These are phyloP conservation scores for Aspergillus sp. DNA, from an alignment of 2,329 filamentous ascomycete species.

Conservation along the genomic window DNA sequence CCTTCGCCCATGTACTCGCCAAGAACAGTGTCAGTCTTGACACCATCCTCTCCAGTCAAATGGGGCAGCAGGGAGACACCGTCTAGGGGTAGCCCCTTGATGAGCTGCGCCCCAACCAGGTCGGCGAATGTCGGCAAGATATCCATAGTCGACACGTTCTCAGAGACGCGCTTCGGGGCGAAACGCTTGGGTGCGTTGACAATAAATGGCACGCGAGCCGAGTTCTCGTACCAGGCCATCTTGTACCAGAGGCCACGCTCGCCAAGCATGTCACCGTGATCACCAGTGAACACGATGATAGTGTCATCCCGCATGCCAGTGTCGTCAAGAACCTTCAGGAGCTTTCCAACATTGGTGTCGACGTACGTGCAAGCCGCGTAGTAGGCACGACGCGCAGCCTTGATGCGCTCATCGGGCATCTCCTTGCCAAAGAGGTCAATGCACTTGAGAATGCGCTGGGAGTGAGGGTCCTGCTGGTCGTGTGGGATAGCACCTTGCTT, in stretches of 20 bases:
- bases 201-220: conserved; percentile 83
- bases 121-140: conserved; percentile 86
- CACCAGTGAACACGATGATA: conserved; percentile 87
- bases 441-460: conserved; percentile 80
- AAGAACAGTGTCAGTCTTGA: conserved; percentile 76
- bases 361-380: conserved; percentile 93
- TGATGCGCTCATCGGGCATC: conserved; percentile 82
- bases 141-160: conserved; percentile 90
- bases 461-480: conserved; percentile 82
- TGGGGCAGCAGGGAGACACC: conserved; percentile 80
- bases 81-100: conserved; percentile 76
- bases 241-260: conserved; percentile 93
- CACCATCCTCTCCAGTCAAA: conserved; percentile 57
- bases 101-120: conserved; percentile 69
- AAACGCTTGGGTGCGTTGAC: conserved; percentile 78
- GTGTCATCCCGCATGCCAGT: conserved; percentile 81
- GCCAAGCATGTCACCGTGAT: conserved; percentile 94
- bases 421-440: conserved; percentile 83
- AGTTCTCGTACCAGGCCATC: conserved; percentile 95
- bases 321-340: conserved; percentile 74
- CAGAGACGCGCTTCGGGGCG: conserved; percentile 69
- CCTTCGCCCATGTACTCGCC: conserved; percentile 95
- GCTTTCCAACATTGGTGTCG: conserved; percentile 84
- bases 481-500: conserved; percentile 70
- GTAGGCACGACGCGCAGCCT: conserved; percentile 81